Base-by-base conservation (phyloP, 2,329 filamentous ascomycete genomes). In the Colletotrichum neosansevieriae region DNA sequence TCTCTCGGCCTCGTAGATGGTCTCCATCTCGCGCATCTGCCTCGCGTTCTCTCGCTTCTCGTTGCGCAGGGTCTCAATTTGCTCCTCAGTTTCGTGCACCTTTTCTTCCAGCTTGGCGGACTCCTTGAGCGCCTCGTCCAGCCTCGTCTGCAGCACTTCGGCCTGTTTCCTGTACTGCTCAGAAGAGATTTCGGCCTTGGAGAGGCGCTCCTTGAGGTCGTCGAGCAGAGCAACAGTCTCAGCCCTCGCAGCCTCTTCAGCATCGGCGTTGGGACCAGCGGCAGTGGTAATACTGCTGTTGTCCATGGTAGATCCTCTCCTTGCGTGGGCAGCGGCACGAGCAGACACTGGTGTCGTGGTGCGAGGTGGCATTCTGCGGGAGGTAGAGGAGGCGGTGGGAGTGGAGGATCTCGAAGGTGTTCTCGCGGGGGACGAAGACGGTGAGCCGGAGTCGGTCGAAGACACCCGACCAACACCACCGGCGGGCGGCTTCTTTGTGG, bases 1-100 rank as follows among this genome's bases (percentile, higher is more conserved):
- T 71, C 94, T 89, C 81, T 99, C 96, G 50, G 92, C 90, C 79
- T 98, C 95, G 78, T 97, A 97, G 72, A 97, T 94, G 71, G 91
- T 90, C 79, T 98, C 94, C 82, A 98, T 90, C 78, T 99, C 96
- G 71, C 95, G 89, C 76, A 93, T 92, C 79, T 97, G 92, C 71
- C 94, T 89, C 34, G 91, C 88, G 63, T 91, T 86, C 73, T 98
- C 94, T 74, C 93, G 89, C 81, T 96, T 94, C 75, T 97, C 93
- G 74, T 93, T 94, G 75, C 90, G 89, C 61, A 98, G 84, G 7
- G 87, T 84, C 79, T 97, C 94, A 67, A 95, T 88, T 75, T 91
- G 90, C 78, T 95, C 93, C 70, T 96, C 94, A 75, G 89, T 90
- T 79, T 97, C 94, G 77, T 98, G 94, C 51, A 92, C 85, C 71